These are phyloP conservation scores for Chimonanthus salicifolius DNA, from an alignment of 164 flowering plant species.

Conservation along the genomic window DNA sequence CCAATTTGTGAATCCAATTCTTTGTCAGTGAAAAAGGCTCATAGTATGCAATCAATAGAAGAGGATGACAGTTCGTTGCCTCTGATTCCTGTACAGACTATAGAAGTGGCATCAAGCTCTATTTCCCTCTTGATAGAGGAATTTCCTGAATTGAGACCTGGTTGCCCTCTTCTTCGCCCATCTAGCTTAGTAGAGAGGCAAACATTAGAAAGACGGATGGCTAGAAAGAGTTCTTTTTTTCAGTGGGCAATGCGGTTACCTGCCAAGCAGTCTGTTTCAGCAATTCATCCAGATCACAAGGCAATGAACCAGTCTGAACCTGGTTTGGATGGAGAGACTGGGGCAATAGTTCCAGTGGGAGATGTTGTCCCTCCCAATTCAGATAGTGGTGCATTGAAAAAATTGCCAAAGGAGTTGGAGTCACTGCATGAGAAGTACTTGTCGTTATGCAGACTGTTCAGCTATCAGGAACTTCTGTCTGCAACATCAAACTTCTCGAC, in stretches of 20 bases:
- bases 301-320: constrained; percentile 5
- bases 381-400: constrained; percentile 10
- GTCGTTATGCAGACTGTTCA: constrained; percentile 64
- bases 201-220: constrained; percentile 12
- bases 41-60: constrained; percentile 4
- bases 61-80: constrained; percentile 48
- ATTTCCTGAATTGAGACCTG: constrained; percentile 59
- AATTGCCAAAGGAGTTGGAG: constrained; percentile 54
- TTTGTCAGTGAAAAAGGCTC: constrained; percentile 8
- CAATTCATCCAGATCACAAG: constrained; percentile 29
- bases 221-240: constrained; percentile 47
- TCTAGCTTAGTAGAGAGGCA: constrained; percentile 21
- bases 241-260: constrained; percentile 74
- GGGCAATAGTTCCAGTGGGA: constrained; percentile 58
- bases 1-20: constrained; percentile 37
- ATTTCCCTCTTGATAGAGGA: constrained; percentile 34
- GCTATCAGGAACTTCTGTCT: constrained; percentile 54
- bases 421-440: constrained; percentile 66
- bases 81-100: constrained; percentile 47
- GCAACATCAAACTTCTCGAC: constrained; percentile 69
- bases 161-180: constrained; percentile 81
- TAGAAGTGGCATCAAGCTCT: constrained; percentile 35
- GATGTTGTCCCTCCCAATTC: constrained; percentile 16
- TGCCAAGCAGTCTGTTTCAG: constrained; percentile 23
- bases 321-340: constrained; percentile 37